Conservation (phyloP, 2,329 filamentous ascomycete genomes). For the Talaromyces sp. region DNA sequence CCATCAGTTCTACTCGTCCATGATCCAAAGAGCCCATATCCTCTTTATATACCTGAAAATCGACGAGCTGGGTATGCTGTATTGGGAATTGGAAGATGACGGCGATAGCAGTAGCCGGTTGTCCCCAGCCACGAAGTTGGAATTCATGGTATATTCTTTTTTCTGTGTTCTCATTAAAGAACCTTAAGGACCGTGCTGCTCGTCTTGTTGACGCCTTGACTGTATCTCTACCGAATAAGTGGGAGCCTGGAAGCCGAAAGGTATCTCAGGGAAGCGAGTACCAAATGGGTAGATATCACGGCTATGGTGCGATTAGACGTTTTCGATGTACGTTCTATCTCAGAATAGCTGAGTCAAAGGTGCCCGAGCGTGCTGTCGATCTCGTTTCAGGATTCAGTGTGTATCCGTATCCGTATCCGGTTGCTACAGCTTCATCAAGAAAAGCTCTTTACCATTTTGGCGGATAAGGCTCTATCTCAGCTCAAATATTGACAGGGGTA, state of each 20-base stretch:
- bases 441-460: neutral
- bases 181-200: neutral
- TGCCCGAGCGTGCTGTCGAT: neutral
- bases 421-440: neutral
- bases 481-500: neutral
- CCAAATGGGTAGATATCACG: neutral
- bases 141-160: neutral
- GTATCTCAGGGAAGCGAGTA: neutral
- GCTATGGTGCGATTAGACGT: neutral
- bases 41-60: conserved; percentile 3
- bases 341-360: neutral
- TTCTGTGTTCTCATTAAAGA: neutral
- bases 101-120: conserved; percentile 1
- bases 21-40: neutral
- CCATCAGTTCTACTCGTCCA: neutral
- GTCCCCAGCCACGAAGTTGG: neutral
- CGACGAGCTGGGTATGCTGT: neutral
- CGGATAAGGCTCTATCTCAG: neutral
- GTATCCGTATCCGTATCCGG: neutral
- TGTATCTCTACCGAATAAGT: neutral
- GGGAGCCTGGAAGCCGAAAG: neutral
- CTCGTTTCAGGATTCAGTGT: neutral
- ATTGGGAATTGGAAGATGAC: neutral
- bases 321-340: neutral
- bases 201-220: neutral